phyloP scores from a whole-genome alignment of 2,329 filamentous ascomycete genomes.

The Penicillium sp. region DNA sequence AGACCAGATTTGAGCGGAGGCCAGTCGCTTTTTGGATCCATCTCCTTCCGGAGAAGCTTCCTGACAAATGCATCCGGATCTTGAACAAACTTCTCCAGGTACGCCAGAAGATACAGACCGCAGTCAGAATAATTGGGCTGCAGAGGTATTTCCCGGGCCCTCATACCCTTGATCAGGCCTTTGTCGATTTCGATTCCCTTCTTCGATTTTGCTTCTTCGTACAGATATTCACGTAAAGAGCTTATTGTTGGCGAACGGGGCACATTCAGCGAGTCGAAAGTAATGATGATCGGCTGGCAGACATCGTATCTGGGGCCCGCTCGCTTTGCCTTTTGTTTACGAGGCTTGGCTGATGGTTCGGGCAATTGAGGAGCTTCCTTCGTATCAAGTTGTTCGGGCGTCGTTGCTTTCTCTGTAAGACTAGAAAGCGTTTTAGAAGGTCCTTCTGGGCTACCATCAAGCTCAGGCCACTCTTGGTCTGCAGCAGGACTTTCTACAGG shows the following conservation, averaged over 20 bases:
- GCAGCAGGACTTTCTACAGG: too few relatives aligned
- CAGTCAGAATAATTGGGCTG: constrained; percentile 85
- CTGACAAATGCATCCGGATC: constrained; percentile 62
- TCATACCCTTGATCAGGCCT: constrained; percentile 56
- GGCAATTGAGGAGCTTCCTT: too few relatives aligned
- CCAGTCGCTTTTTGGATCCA: constrained; percentile 50
- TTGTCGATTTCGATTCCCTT: constrained; percentile 42
- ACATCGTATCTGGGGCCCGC: too few relatives aligned
- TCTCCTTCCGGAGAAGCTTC: constrained; percentile 58
- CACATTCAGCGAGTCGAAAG: constrained; percentile 72
- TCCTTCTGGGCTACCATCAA: too few relatives aligned
- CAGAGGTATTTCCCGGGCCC: constrained; percentile 63
- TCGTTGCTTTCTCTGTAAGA: too few relatives aligned
- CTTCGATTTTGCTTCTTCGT: constrained; percentile 61
- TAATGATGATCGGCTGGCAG: constrained; percentile 67
- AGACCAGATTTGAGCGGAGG: constrained; percentile 45
- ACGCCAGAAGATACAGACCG: constrained; percentile 75
- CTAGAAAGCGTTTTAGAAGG: too few relatives aligned
- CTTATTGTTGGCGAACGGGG: constrained; percentile 56
- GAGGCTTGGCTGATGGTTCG: too few relatives aligned
- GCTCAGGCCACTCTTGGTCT: too few relatives aligned
- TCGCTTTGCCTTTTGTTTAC: constrained; percentile 17
- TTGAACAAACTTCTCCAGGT: constrained; percentile 70
- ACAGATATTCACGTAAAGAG: constrained; percentile 66
- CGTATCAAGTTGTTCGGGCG: too few relatives aligned